Conservation (phyloP, 768 basidiomycete genomes). For the Punctularia strigosozonata region DNA sequence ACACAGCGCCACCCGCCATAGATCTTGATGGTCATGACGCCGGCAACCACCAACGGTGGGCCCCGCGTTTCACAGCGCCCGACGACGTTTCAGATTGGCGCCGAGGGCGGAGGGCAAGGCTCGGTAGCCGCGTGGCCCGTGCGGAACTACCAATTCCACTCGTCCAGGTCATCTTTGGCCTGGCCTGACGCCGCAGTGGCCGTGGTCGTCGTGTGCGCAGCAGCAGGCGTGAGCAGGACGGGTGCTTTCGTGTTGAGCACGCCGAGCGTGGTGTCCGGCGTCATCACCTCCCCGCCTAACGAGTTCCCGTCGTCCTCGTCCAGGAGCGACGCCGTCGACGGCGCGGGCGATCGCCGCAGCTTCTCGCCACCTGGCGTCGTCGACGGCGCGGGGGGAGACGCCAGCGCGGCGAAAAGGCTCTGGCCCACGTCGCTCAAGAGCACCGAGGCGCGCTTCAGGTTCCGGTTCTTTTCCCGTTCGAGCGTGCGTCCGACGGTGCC, state of each 20-base stretch:
- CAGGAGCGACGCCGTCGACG: slow-evolving; percentile 24
- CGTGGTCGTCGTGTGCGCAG: slow-evolving; percentile 4
- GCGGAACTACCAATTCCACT: slow-evolving; percentile 46
- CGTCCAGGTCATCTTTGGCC: slow-evolving; percentile 35
- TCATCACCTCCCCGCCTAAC: slow-evolving; percentile 17
- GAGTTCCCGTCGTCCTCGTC: slow-evolving; percentile 30
- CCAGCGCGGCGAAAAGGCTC: slow-evolving; percentile 36
- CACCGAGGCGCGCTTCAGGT: slow-evolving; percentile 56
- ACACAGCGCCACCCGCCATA: too few relatives aligned
- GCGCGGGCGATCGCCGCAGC: too few relatives aligned
- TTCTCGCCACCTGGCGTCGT: too few relatives aligned
- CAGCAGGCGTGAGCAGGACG: slow-evolving; percentile 12
- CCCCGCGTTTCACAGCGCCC: too few relatives aligned
- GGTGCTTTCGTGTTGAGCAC: neutral
- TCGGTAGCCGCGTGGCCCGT: neutral
- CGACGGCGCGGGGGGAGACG: slow-evolving; percentile 24
- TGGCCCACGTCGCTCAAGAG: slow-evolving; percentile 56
- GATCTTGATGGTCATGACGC: too few relatives aligned
- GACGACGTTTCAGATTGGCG: too few relatives aligned
- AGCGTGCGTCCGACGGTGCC: too few relatives aligned
- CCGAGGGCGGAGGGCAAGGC: neutral
- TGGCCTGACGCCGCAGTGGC: slow-evolving; percentile 2
- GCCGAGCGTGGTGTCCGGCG: slow-evolving; percentile 14
- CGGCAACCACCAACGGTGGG: too few relatives aligned
- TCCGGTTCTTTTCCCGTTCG: slow-evolving; percentile 18